A percentile compares a stretch with the other conserved stretches of the same genome.
These are phyloP conservation scores for Grigorovia transvaalensis DNA, from an alignment of 805 yeast genomes.

Conservation along the genomic window DNA sequence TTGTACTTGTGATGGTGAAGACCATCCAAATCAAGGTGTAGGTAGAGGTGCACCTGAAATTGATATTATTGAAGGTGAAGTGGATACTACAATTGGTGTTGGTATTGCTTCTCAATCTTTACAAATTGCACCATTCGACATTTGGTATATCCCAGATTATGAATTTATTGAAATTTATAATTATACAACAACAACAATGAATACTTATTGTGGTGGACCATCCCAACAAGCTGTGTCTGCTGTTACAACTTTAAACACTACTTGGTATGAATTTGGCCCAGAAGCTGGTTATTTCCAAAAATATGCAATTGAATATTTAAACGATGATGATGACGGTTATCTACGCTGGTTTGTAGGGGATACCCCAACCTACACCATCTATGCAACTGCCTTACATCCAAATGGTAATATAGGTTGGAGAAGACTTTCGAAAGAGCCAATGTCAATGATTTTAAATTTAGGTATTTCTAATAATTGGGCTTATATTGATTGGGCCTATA, in stretches of 20 bases:
- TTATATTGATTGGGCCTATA: slow-evolving; percentile 78
- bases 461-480: slow-evolving; percentile 93
- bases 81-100: slow-evolving; percentile 40
- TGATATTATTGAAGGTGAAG: slow-evolving; percentile 82
- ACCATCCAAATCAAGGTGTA: slow-evolving; percentile 76
- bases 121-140: slow-evolving; percentile 89
- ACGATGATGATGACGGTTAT: slow-evolving; percentile 63
- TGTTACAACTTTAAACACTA: slow-evolving; percentile 60
- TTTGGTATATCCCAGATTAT: slow-evolving; percentile 91
- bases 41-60: slow-evolving; percentile 97
- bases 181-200: slow-evolving; percentile 61
- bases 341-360: slow-evolving; percentile 81
- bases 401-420: slow-evolving; percentile 87
- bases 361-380: slow-evolving; percentile 61
- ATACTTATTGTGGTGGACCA: slow-evolving; percentile 86
- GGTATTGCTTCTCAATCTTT: slow-evolving; percentile 87
- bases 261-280: slow-evolving; percentile 71
- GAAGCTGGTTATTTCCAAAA: slow-evolving; percentile 49
- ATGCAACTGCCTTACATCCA: slow-evolving; percentile 70
- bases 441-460: slow-evolving; percentile 78
- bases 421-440: slow-evolving; percentile 77
- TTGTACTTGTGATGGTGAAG: slow-evolving; percentile 75
- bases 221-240: slow-evolving; percentile 88
- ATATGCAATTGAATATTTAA: slow-evolving; percentile 68
- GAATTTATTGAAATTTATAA: slow-evolving; percentile 67